Conservation (phyloP, 2,329 filamentous ascomycete genomes). For the Aspergillus neoniger region DNA sequence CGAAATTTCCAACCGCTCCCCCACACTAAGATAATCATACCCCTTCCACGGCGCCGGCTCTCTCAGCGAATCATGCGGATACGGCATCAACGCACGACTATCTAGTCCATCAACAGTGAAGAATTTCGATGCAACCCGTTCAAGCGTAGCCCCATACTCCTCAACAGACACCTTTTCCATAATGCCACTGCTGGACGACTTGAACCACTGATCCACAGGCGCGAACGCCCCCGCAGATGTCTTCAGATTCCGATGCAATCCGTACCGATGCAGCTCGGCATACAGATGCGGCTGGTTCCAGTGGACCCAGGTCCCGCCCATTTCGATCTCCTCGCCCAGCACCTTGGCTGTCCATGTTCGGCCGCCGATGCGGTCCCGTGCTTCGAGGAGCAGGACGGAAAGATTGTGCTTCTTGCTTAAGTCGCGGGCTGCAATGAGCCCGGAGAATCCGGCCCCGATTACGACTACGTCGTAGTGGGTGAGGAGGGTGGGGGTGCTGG, state of each 20-base stretch:
- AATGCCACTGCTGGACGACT: neutral
- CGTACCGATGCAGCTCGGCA: constrained; percentile 31
- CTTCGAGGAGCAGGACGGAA: constrained; percentile 39
- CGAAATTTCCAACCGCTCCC: constrained; percentile 33
- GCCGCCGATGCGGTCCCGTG: constrained; percentile 46
- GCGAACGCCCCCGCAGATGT: constrained; percentile 18
- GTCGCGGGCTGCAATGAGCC: constrained; percentile 36
- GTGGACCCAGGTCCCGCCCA: constrained; percentile 49
- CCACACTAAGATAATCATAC: constrained; percentile 31
- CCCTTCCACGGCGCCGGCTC: constrained; percentile 29
- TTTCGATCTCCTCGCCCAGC: constrained; percentile 41
- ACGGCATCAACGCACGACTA: constrained; percentile 39
- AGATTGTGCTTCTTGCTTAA: constrained; percentile 18
- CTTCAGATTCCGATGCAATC: constrained; percentile 20
- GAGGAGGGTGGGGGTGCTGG: neutral
- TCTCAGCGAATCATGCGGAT: constrained; percentile 36
- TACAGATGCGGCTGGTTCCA: constrained; percentile 36
- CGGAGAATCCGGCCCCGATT: constrained; percentile 37
- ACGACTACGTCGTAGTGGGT: constrained; percentile 34
- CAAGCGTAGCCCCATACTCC: neutral
- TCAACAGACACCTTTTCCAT: neutral
- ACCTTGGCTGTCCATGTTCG: constrained; percentile 43
- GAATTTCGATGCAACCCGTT: constrained; percentile 27
- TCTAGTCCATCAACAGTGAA: constrained; percentile 34
- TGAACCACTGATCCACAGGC: constrained; percentile 16